Conservation (phyloP, 2,329 filamentous ascomycete genomes). For the Coniochaeta sp. region DNA sequence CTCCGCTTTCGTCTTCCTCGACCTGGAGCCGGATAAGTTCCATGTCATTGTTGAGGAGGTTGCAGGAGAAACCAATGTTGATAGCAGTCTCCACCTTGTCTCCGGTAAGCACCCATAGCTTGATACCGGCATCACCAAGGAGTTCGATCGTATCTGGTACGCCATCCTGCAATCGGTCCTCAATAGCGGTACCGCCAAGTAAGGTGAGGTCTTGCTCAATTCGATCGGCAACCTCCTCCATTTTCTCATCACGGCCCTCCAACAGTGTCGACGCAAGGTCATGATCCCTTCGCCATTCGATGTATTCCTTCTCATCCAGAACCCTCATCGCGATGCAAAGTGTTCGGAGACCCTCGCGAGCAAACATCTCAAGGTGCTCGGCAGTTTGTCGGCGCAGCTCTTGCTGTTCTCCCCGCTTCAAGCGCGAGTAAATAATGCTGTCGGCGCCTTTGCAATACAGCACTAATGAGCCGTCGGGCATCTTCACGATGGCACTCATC, state of each 20-base stretch:
- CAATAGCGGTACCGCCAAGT: conserved; percentile 90
- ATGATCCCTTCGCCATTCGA: conserved; percentile 77
- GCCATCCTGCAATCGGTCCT: conserved; percentile 92
- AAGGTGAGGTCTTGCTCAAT: conserved; percentile 88
- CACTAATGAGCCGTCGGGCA: conserved; percentile 84
- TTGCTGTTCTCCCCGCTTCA: conserved; percentile 77
- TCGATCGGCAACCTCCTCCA: conserved; percentile 80
- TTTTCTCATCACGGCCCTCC: conserved; percentile 81
- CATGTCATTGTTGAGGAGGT: conserved; percentile 95
- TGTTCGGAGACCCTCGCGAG: conserved; percentile 87
- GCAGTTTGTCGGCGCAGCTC: conserved; percentile 79
- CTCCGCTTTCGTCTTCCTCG: conserved; percentile 59
- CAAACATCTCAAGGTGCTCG: conserved; percentile 94
- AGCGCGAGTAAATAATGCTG: conserved; percentile 89
- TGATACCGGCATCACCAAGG: conserved; percentile 89
- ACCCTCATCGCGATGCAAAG: conserved; percentile 86
- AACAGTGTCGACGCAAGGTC: conserved; percentile 80
- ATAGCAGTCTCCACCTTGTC: conserved; percentile 99
- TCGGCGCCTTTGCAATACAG: conserved; percentile 97
- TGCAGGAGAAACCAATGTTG: conserved; percentile 99
- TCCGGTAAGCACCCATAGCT: conserved; percentile 95
- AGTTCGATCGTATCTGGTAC: conserved; percentile 93
- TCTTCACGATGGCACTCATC: conserved; percentile 94
- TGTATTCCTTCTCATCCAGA: conserved; percentile 75
- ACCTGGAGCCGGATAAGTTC: conserved; percentile 87